phyloP scores from a whole-genome alignment of 768 basidiomycete species.

The Cystofilobasidium ferigula region DNA sequence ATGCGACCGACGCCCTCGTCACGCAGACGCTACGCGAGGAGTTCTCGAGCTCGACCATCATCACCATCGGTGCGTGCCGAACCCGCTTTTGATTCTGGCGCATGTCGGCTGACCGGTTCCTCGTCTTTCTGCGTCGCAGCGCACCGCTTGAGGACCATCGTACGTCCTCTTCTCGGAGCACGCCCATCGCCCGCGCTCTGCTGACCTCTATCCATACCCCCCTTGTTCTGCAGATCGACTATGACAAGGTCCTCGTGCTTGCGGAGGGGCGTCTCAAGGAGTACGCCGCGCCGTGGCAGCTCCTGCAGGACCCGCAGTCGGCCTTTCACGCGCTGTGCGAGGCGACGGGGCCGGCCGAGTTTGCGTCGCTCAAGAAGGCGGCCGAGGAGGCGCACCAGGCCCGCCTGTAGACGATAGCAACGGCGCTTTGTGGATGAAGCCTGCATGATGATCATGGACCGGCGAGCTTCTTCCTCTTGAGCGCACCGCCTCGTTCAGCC shows the following conservation, averaged over 20 bases:
- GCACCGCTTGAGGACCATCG: conserved; percentile 4
- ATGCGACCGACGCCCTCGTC: conserved; percentile 28
- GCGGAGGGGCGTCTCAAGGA: conserved; percentile 14
- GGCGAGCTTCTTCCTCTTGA: too few species aligned
- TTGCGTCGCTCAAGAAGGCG: conserved; percentile 8
- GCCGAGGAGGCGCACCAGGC: background rate
- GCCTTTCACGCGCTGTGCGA: conserved; percentile 20
- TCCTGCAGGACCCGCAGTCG: conserved; percentile 17
- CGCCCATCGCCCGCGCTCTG: too few species aligned
- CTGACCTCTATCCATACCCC: background rate
- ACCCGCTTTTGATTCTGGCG: background rate
- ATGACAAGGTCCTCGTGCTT: conserved; percentile 18
- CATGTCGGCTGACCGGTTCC: background rate
- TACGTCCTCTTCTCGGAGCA: background rate
- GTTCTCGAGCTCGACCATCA: conserved; percentile 19
- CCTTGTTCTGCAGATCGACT: conserved; percentile 13
- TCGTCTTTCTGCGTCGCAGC: background rate
- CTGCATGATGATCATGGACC: too few species aligned
- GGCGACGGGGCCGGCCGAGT: conserved; percentile 21
- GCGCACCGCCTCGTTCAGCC: too few species aligned
- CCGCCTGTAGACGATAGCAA: too few species aligned
- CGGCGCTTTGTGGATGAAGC: too few species aligned
- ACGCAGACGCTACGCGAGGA: conserved; percentile 28
- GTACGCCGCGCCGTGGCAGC: conserved; percentile 11
- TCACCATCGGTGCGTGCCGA: too few species aligned